phyloP scores from a whole-genome alignment of 2,329 filamentous ascomycete species.

The Pseudogymnoascus sp. region DNA sequence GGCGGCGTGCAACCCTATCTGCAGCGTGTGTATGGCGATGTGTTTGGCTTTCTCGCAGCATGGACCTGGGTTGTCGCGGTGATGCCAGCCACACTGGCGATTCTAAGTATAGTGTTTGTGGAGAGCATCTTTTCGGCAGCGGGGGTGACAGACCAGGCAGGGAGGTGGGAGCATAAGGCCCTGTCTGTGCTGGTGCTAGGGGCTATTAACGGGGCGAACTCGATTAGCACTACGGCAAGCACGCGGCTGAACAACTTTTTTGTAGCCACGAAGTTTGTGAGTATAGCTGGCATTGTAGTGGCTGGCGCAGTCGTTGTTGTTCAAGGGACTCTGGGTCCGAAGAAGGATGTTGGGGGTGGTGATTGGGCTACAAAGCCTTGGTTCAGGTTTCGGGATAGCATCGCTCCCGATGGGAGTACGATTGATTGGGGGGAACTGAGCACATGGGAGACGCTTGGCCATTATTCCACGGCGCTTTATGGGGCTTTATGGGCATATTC shows the following conservation, averaged over 20 bases:
- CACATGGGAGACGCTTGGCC: constrained; percentile 52
- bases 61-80: constrained; percentile 61
- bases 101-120: constrained; percentile 57
- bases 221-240: constrained; percentile 48
- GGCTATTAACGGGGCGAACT: constrained; percentile 44
- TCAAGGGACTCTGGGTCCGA: constrained; percentile 33
- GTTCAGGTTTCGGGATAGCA: constrained; percentile 46
- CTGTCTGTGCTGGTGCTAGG: constrained; percentile 43
- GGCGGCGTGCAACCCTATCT: constrained; percentile 58
- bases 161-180: constrained; percentile 40
- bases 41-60: constrained; percentile 54
- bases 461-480: constrained; percentile 54
- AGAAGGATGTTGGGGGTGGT: constrained; percentile 35
- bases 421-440: constrained; percentile 43
- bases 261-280: constrained; percentile 46
- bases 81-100: constrained; percentile 58
- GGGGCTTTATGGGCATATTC: constrained; percentile 58
- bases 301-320: constrained; percentile 42
- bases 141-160: constrained; percentile 39
- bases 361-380: constrained; percentile 48
- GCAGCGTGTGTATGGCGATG: constrained; percentile 52
- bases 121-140: constrained; percentile 50
- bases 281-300: constrained; percentile 41
- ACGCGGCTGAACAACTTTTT: constrained; percentile 50
- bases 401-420: constrained; percentile 41